Percentiles rank a stretch among this genome's conserved stretches.
phyloP scores from a whole-genome alignment of 2,329 filamentous ascomycete species.

The Neoarthrinium moseri region DNA sequence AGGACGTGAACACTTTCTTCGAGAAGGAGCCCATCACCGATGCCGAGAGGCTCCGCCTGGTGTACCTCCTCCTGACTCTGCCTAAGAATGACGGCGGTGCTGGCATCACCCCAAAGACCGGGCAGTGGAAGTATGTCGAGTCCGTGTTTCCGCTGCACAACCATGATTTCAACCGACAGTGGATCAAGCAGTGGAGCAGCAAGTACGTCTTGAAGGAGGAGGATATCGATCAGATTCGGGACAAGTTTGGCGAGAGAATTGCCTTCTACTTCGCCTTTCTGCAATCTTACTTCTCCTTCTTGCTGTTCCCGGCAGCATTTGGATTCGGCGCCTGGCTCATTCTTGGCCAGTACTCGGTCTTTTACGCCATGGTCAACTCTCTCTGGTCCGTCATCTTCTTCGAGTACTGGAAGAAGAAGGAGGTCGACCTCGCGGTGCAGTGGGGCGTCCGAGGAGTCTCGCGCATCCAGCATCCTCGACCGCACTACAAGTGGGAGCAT shows the following conservation, averaged over 20 bases:
- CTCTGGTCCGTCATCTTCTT: constrained; percentile 90
- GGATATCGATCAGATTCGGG: constrained; percentile 72
- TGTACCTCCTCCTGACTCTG: constrained; percentile 81
- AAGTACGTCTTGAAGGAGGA: constrained; percentile 65
- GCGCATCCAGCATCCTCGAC: constrained; percentile 72
- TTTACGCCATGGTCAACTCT: constrained; percentile 76
- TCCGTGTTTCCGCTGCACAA: constrained; percentile 81
- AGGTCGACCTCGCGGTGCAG: constrained; percentile 78
- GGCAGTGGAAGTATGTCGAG: constrained; percentile 71
- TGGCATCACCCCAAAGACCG: constrained; percentile 67
- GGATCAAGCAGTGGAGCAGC: constrained; percentile 73
- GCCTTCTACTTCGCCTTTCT: constrained; percentile 96
- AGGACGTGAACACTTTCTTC: constrained; percentile 67
- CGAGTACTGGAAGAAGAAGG: constrained; percentile 95
- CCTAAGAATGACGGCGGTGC: constrained; percentile 74
- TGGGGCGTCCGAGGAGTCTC: constrained; percentile 90
- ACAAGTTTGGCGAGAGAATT: constrained; percentile 78
- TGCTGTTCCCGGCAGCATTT: constrained; percentile 77
- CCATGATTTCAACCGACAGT: constrained; percentile 69
- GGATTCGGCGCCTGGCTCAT: constrained; percentile 77
- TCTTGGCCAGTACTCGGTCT: constrained; percentile 78
- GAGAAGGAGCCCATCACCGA: constrained; percentile 77
- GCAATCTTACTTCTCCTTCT: constrained; percentile 83
- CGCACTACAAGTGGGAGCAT: constrained; percentile 77
- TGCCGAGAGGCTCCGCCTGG: constrained; percentile 82